Conservation (phyloP, 108 stramenopile species). For the Pseudonitzschia multiseries region DNA sequence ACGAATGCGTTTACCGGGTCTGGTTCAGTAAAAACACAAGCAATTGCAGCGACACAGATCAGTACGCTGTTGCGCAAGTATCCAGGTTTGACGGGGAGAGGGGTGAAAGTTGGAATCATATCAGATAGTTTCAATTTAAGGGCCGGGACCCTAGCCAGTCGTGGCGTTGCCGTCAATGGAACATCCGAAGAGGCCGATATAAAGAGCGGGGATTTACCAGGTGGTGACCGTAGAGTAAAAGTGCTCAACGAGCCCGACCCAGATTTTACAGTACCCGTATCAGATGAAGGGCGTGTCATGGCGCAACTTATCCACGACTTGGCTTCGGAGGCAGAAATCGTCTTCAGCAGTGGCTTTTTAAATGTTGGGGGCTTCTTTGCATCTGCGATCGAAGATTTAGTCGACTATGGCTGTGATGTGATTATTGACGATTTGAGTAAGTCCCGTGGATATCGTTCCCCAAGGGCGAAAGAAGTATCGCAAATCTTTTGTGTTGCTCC, state of each 20-base stretch:
- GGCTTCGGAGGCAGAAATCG: slow-evolving; percentile 13
- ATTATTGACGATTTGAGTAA: slow-evolving; percentile 29
- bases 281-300: slow-evolving; percentile 43
- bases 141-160: neutral
- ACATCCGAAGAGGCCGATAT: slow-evolving; percentile 25
- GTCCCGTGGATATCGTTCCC: neutral
- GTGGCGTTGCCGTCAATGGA: neutral
- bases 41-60: slow-evolving; percentile 7
- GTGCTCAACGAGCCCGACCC: neutral
- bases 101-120: slow-evolving; percentile 32
- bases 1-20: neutral
- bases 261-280: neutral
- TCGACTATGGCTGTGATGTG: slow-evolving; percentile 20
- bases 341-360: slow-evolving; percentile 3
- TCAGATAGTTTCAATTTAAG: slow-evolving; percentile 23
- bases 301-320: slow-evolving; percentile 38
- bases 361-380: neutral
- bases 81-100: slow-evolving; percentile 19
- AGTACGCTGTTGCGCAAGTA: neutral
- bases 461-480: neutral
- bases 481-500: neutral
- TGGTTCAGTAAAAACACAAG: slow-evolving; percentile 8
- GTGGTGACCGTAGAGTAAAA: neutral
- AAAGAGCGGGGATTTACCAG: slow-evolving; percentile 25
- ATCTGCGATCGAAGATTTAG: slow-evolving; percentile 12